Evolutionary conservation across 2,329 filamentous ascomycete genomes (phyloP).

Genomic region (Endoconidiophora laricicola): DNA sequence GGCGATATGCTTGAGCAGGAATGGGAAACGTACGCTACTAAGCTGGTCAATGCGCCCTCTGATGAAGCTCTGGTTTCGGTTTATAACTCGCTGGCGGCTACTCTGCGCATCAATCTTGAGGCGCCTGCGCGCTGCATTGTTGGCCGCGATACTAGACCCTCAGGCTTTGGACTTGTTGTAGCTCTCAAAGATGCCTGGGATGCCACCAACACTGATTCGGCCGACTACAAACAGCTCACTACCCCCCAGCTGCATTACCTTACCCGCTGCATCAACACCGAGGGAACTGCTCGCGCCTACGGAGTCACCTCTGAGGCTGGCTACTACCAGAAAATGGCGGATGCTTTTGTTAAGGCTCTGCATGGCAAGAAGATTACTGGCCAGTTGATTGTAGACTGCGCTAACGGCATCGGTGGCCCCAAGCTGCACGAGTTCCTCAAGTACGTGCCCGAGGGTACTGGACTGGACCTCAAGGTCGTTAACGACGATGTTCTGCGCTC

Average conservation of each 20-base stretch:
- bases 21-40: constrained; percentile 82
- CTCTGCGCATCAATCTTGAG: constrained; percentile 58
- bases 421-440: constrained; percentile 80
- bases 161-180: constrained; percentile 65
- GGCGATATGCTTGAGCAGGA: constrained; percentile 95
- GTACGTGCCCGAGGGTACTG: constrained; percentile 52
- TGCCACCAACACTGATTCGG: constrained; percentile 55
- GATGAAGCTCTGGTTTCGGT: constrained; percentile 59
- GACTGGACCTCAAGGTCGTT: constrained; percentile 67
- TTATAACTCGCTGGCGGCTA: constrained; percentile 58
- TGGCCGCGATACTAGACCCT: constrained; percentile 83
- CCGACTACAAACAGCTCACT: constrained; percentile 80
- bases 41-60: constrained; percentile 66
- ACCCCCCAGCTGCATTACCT: constrained; percentile 98
- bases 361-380: constrained; percentile 59
- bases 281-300: constrained; percentile 73
- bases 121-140: constrained; percentile 68
- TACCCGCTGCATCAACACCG: constrained; percentile 84
- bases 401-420: constrained; percentile 89
- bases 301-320: constrained; percentile 77
- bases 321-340: constrained; percentile 84
- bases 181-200: constrained; percentile 67
- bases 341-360: constrained; percentile 73
- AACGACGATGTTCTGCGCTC: constrained; percentile 89
- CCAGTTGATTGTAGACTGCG: constrained; percentile 73